Percentiles rank a stretch among this genome's conserved stretches.
phyloP scores from a whole-genome alignment of 1,284 basidiomycete genomes.

The Fomitopsis palustris region DNA sequence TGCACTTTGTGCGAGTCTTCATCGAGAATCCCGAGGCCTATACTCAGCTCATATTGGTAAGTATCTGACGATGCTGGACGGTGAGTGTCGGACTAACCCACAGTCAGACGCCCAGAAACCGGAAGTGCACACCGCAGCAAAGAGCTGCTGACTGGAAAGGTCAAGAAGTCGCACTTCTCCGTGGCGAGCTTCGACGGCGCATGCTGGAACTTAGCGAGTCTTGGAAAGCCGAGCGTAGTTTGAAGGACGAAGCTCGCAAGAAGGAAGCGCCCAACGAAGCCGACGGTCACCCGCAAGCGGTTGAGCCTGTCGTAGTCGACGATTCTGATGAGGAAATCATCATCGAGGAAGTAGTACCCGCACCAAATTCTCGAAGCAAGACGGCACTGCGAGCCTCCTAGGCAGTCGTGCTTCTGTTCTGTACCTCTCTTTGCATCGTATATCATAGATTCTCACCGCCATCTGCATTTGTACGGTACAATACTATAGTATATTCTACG shows the following conservation, averaged over 20 bases:
- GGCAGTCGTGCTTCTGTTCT: background rate
- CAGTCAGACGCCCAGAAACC: slow-evolving; percentile 18
- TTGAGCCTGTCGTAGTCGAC: slow-evolving; percentile 36
- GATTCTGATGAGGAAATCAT: slow-evolving; percentile 49
- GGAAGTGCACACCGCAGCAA: slow-evolving; percentile 23
- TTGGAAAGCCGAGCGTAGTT: slow-evolving; percentile 38
- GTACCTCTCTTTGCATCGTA: background rate
- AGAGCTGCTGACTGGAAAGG: slow-evolving; percentile 48
- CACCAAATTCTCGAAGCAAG: background rate
- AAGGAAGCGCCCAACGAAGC: slow-evolving; percentile 12
- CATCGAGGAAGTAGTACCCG: slow-evolving; percentile 24
- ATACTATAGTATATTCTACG: too few species aligned
- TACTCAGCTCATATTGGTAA: slow-evolving; percentile 44
- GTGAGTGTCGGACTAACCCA: slow-evolving; percentile 1
- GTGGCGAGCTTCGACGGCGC: slow-evolving; percentile 31
- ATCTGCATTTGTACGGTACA: background rate
- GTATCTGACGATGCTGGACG: slow-evolving; percentile 7
- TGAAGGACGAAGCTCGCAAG: slow-evolving; percentile 30
- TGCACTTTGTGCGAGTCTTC: slow-evolving; percentile 78
- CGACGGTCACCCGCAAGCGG: slow-evolving; percentile 16
- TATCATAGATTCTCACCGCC: background rate
- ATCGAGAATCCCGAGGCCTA: slow-evolving; percentile 51
- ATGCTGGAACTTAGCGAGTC: slow-evolving; percentile 36
- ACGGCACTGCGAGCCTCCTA: background rate
- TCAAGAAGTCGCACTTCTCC: slow-evolving; percentile 28